phyloP scores from a whole-genome alignment of 2,329 filamentous ascomycete species.

The Teratosphaeria destructans region DNA sequence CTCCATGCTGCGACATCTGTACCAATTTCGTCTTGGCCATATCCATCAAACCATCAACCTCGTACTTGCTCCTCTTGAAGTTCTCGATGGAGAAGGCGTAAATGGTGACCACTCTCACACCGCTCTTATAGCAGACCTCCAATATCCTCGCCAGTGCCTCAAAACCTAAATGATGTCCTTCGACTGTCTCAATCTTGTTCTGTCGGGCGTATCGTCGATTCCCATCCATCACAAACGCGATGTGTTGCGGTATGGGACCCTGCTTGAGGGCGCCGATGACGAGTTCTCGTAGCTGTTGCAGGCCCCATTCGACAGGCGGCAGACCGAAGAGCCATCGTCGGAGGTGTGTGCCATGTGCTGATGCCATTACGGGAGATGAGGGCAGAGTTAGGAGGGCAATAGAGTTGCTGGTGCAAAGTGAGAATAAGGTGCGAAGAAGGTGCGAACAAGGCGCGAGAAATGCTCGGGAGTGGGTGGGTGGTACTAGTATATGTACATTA shows the following conservation, averaged over 20 bases:
- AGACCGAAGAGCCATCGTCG: conserved; percentile 74
- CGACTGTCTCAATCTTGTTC: conserved; percentile 89
- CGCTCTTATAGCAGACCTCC: conserved; percentile 95
- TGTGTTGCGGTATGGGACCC: conserved; percentile 84
- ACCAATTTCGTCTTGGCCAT: conserved; percentile 92
- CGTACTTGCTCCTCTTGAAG: conserved; percentile 92
- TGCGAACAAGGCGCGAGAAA: neutral
- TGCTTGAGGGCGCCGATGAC: conserved; percentile 82
- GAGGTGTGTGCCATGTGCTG: conserved; percentile 49
- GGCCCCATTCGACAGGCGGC: conserved; percentile 83
- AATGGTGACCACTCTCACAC: conserved; percentile 91
- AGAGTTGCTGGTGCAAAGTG: neutral
- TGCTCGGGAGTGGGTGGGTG: too few species aligned
- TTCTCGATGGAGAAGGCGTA: conserved; percentile 99
- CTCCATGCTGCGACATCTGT: conserved; percentile 85
- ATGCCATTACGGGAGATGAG: conserved; percentile 12
- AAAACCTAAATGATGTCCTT: conserved; percentile 91
- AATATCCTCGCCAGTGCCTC: conserved; percentile 90
- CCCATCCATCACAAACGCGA: conserved; percentile 99
- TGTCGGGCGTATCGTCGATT: conserved; percentile 85
- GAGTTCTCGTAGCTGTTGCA: conserved; percentile 67
- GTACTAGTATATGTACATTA: neutral
- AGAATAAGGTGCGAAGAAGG: neutral
- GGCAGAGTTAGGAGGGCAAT: neutral
- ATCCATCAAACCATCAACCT: conserved; percentile 94